A percentile compares a stretch with the other conserved stretches of the same genome.
These are phyloP conservation scores for Fusarium sambucinum DNA, from an alignment of 2,329 filamentous ascomycete genomes.

Conservation along the genomic window DNA sequence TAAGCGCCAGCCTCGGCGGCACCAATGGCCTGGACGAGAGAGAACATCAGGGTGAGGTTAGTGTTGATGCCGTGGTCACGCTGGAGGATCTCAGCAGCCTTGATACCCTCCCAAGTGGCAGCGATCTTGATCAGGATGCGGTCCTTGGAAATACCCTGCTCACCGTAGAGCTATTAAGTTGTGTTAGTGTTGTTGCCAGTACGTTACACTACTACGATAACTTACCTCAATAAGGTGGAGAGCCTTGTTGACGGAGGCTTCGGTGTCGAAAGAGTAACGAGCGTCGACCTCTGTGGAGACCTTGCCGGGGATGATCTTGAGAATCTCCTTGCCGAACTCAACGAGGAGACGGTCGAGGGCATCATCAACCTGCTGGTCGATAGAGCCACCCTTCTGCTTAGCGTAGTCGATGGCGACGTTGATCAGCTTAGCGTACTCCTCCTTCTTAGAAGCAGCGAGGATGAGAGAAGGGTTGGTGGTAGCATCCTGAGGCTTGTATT, in stretches of 20 bases:
- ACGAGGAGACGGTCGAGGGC: constrained; percentile 95
- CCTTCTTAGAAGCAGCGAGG: constrained; percentile 97
- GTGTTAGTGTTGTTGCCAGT: constrained; percentile 27
- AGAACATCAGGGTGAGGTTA: constrained; percentile 99
- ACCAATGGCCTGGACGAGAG: constrained; percentile 90
- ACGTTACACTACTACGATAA: background rate
- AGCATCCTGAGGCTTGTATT: constrained; percentile 99
- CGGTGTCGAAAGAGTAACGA: constrained; percentile 92
- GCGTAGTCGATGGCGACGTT: constrained; percentile 86
- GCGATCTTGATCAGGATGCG: constrained; percentile 98
- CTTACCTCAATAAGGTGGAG: constrained; percentile 94
- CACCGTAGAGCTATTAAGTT: constrained; percentile 85
- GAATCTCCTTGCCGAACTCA: constrained; percentile 97
- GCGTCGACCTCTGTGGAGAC: constrained; percentile 99
- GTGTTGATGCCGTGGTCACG: constrained; percentile 95
- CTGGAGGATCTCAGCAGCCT: constrained; percentile 97
- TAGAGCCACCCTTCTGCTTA: constrained; percentile 76
- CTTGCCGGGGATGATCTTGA: constrained; percentile 96
- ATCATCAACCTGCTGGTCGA: constrained; percentile 87
- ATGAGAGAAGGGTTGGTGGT: constrained; percentile 99
- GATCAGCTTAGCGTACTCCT: constrained; percentile 93
- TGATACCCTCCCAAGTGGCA: constrained; percentile 99
- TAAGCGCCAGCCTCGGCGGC: constrained; percentile 95
- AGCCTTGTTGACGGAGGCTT: constrained; percentile 94
- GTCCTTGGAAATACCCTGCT: constrained; percentile 90